Conservation (phyloP, 352 stramenopile genomes). For the Thraustochytrium striatum region DNA sequence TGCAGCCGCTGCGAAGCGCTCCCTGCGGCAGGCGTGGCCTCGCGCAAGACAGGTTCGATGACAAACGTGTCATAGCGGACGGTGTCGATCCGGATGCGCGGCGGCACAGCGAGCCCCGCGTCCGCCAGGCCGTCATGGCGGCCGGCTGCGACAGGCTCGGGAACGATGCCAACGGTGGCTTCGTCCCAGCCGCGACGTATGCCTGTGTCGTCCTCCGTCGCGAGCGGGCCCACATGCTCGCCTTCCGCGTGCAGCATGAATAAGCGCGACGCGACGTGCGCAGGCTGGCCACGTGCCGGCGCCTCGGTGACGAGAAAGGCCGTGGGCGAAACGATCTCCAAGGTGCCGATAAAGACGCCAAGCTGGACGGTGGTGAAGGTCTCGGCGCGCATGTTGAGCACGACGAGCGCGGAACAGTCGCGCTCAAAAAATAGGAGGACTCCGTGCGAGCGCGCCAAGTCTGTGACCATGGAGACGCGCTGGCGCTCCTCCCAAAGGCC, state of each 20-base stretch:
- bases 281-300: no score
- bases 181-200: no score
- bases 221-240: not conserved
- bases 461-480: slow-evolving; percentile 32
- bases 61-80: slow-evolving; percentile 42
- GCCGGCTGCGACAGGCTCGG: not conserved
- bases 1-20: slow-evolving; percentile 15
- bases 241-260: slow-evolving; percentile 17
- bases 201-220: not conserved
- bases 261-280: not conserved
- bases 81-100: not conserved
- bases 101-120: not conserved
- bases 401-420: not conserved
- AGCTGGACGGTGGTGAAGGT: slow-evolving; percentile 25
- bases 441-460: not conserved
- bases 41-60: not conserved
- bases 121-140: not conserved
- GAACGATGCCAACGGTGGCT: no score
- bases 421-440: slow-evolving; percentile 18
- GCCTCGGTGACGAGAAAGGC: slow-evolving; percentile 34
- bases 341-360: not conserved
- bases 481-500: slow-evolving; percentile 38
- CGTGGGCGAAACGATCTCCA: slow-evolving; percentile 30
- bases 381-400: slow-evolving; percentile 23
- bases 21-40: not conserved